These are phyloP conservation scores for Hypoxylon sp. DNA, from an alignment of 2,329 filamentous ascomycete species.

Conservation along the genomic window DNA sequence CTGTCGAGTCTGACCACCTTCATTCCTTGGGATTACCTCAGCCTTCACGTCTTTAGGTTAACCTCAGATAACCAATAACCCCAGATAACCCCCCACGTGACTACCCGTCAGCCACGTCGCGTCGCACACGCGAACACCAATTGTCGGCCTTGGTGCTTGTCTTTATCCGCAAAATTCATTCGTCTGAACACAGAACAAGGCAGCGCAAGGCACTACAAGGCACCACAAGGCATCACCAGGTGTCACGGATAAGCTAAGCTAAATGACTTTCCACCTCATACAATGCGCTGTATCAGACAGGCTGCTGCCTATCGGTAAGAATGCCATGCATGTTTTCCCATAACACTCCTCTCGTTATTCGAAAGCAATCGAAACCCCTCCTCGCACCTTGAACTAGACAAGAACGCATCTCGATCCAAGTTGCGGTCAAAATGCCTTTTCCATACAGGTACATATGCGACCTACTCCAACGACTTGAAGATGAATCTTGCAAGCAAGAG, in stretches of 20 bases:
- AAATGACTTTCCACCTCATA: constrained; percentile 1
- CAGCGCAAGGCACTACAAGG: constrained; percentile 8
- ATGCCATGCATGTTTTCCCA: not conserved
- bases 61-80: not conserved
- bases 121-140: constrained; percentile 24
- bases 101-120: constrained; percentile 38
- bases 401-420: not conserved
- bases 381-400: not conserved
- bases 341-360: not conserved
- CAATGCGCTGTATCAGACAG: constrained; percentile 4
- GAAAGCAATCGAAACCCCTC: not conserved
- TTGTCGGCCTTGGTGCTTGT: constrained; percentile 14
- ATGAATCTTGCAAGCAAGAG: constrained; percentile 46
- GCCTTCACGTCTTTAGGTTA: not conserved
- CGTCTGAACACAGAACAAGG: not conserved
- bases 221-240: constrained; percentile 6
- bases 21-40: not conserved
- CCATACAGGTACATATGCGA: constrained; percentile 76
- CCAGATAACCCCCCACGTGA: constrained; percentile 34
- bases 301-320: constrained; percentile 12
- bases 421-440: constrained; percentile 56
- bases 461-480: constrained; percentile 73
- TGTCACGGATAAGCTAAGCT: constrained; percentile 3
- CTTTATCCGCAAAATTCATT: constrained; percentile 1
- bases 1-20: not conserved